Base-by-base conservation (phyloP, 441 rosid species). In the Gossypium trilobum region DNA sequence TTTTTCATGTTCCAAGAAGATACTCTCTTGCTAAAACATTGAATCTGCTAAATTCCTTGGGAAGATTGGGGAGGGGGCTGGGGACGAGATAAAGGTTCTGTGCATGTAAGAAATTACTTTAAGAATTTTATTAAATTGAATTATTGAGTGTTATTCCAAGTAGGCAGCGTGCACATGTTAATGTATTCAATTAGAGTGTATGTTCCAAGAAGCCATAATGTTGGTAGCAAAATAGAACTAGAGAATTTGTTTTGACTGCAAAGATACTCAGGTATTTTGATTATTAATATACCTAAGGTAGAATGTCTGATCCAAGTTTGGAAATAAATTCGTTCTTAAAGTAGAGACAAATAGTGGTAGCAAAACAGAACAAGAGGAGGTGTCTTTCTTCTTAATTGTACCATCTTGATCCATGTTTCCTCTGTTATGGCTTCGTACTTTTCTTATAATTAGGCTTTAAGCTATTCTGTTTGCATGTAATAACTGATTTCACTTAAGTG, bases 361-460 rank as follows among this genome's bases (percentile, higher is more conserved):
- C 29, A 19, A 63, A 39, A 63, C 13, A 4, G 1, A 36, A 19
- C 17, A 39, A 39, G 52, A 63, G 67, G 22, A 16, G 29, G 14
- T 63, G 50, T 33, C 51, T 19, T 63, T 63, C 39, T 63, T 10
- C 51, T 39, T 27, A 39, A 19, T 42, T 19, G 17, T 19, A 23
- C 68, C 27, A n/a, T 63, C 51, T 36, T 63, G 51, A 63, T 63
- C 50, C 51, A 10, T 63, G 16, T 63, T 10, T 63, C 27, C 51
- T 63, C 29, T 17, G 52, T 4, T 19, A 42, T 39, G 31, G 51
- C 31, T 19, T 63, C n/a, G 16, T 60, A 60, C 9, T 5, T 63
- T 8, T 17, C 25, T 14, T 31, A 16, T 33, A 16, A 31, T 16
- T 33, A 33, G 51, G 36, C 36, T 31, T 31, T 31, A 31, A 31